Evolutionary conservation across 2,329 filamentous ascomycete species (phyloP), one percentile per base, ranked within the genome.

Genomic region (Xylariaceae sp.): DNA sequence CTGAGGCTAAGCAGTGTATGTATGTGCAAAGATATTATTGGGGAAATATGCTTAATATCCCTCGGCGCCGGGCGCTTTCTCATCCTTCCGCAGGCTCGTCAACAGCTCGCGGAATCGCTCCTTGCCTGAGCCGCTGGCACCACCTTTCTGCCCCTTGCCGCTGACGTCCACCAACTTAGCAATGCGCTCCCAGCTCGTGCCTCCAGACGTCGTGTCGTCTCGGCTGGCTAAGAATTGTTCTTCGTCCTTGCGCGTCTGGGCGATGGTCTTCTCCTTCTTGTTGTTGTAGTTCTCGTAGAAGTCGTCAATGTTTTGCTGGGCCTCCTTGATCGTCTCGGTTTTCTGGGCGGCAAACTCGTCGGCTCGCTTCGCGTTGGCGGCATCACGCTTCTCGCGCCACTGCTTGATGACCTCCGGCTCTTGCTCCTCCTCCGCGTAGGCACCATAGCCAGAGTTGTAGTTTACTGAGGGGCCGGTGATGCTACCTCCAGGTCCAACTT

Each of bases 261-360:
- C 82, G 66, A 97, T 89, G 58, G 85, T 86, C 84, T 98, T 98
- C 75, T 99, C 95, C 75, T 95, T 94, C 80, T 97, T 96, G 76
- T 89, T 88, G 81, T 98, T 98, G 82, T 99, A 99, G 78, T 96
- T 97, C 73, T 97, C 93, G 82, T 99, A 99, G 79, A 98, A 99
- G 74, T 97, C 95, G 74, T 99, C 95, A 64, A 99, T 96, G 75
- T 96, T 95, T 73, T 93, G 85, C 72, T 92, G 92, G 9, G 95
- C 95, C 67, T 95, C 92, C 74, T 91, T 87, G 72, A 97, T 79
- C 1, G 92, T 97, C 74, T 94, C 88, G 62, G 86, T 85, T 74
- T 95, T 95, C 78, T 93, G 91, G 64, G 86, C 82, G 37, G 87
- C 86, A 52, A 94, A 94, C 65, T 94, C 86, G 75, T 96, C 88